phyloP scores from a whole-genome alignment of 2,329 filamentous ascomycete genomes.

The Epichloe elymi region DNA sequence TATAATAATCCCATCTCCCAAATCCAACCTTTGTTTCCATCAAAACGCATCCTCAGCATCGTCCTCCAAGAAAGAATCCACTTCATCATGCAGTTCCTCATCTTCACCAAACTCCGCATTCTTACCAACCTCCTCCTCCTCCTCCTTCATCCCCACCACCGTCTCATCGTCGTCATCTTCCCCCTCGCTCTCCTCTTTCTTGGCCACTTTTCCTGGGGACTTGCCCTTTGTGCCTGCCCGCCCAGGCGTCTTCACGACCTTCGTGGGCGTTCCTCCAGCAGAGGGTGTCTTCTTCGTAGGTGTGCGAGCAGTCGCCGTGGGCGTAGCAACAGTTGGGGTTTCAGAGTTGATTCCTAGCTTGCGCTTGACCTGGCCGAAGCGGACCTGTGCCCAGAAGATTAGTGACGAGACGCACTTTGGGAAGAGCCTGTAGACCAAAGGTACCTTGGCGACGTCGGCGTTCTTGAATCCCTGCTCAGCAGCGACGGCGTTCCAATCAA shows the following conservation, averaged over 20 bases:
- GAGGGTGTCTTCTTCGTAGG: slow-evolving; percentile 11
- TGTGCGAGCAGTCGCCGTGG: slow-evolving; percentile 4
- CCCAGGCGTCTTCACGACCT: slow-evolving; percentile 17
- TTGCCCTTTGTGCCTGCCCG: slow-evolving; percentile 14
- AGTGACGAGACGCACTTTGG: neutral
- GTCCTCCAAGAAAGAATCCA: neutral
- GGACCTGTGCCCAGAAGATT: slow-evolving; percentile 17
- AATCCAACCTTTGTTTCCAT: neutral
- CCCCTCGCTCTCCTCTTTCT: slow-evolving; percentile 10
- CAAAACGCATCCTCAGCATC: neutral
- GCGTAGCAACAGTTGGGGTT: neutral
- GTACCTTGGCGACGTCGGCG: slow-evolving; percentile 30
- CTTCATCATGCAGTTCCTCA: neutral
- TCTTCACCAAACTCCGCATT: neutral
- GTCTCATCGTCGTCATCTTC: slow-evolving; percentile 9
- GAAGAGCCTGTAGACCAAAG: neutral
- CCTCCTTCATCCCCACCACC: slow-evolving; percentile 10
- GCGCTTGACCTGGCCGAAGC: slow-evolving; percentile 36
- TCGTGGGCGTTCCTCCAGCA: slow-evolving; percentile 12
- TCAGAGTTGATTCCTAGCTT: slow-evolving; percentile 28
- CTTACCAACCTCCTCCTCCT: slow-evolving; percentile 8
- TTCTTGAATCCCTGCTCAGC: slow-evolving; percentile 30
- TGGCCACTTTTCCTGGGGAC: slow-evolving; percentile 8
- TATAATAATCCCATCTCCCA: neutral
- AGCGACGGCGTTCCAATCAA: slow-evolving; percentile 36